Base-by-base conservation (phyloP, 1,139 yeast genomes). In the Geotrichum europaeum region DNA sequence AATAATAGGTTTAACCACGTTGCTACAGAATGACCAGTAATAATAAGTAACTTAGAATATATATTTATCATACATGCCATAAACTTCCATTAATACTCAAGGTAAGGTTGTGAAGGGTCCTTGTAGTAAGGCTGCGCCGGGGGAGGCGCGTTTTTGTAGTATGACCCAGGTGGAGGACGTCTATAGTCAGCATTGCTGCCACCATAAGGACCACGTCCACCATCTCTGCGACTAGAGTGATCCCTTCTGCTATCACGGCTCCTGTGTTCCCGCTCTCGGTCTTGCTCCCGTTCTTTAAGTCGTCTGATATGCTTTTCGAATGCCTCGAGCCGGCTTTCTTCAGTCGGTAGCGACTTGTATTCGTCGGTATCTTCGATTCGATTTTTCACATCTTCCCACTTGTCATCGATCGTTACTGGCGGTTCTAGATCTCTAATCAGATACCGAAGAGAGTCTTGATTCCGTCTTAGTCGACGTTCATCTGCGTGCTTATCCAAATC, bases 1-100 rank as follows among this genome's bases (percentile, higher is more conserved):
- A 0, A 70, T 85, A 53, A 79, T 89, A 75, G 89, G 86, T 4
- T 61, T 89, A 25, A 62, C 75, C 28, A 71, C 77, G 4, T 65
- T 75, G 56, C 57, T 75, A 12, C 75, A 73, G 60, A 66, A 72
- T 40, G 78, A 75, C 32, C 72, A 65, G 18, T 61, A 61, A 25
- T 28, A 40, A 24, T 40, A 51, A 20, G 36, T 12, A 43, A 24
- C 32, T 22, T 22, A 49, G 30, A 25, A 51, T 24, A 28, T 20
- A 22, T 20, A 22, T 51, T 22, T 51, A 22, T 51, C 20, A 49
- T 22, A 49, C 15, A 20, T 49, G 18, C n/a, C 18, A 49, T 13
- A 13, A 49, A 49, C 51, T 22, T 28, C 28, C 10, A 7, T 60
- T 63, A 70, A 58, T 70, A 70, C 52, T 70, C 72, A 51, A 70